phyloP scores from a whole-genome alignment of 2,329 filamentous ascomycete species.

The Aspergillus awamori region DNA sequence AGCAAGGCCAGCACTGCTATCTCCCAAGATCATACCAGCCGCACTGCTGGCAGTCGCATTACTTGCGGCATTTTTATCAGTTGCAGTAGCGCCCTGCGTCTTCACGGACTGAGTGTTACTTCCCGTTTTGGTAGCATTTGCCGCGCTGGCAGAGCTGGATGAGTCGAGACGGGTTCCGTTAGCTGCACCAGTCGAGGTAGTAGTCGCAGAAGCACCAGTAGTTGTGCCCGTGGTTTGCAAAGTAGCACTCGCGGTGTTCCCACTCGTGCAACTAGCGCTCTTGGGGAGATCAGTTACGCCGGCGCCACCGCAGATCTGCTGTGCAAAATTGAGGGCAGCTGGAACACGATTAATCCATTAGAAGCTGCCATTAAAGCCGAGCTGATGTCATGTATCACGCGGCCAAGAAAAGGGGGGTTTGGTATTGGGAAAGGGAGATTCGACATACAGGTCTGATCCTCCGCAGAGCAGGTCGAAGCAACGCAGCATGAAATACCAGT shows the following conservation, averaged over 20 bases:
- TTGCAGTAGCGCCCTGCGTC: background rate
- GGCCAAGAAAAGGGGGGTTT: background rate
- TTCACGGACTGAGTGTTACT: slow-evolving; percentile 1
- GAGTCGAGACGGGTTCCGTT: slow-evolving; percentile 9
- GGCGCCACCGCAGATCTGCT: slow-evolving; percentile 42
- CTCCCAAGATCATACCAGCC: slow-evolving; percentile 29
- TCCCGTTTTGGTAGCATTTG: background rate
- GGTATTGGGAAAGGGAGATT: background rate
- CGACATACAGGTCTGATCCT: slow-evolving; percentile 46
- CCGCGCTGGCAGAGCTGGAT: background rate
- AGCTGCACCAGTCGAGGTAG: slow-evolving; percentile 13
- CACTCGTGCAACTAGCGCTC: slow-evolving; percentile 32
- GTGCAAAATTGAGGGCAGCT: slow-evolving; percentile 42
- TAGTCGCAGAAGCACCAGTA: slow-evolving; percentile 15
- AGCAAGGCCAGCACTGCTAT: slow-evolving; percentile 30
- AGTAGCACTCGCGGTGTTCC: background rate
- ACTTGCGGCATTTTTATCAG: slow-evolving; percentile 1
- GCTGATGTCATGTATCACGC: background rate
- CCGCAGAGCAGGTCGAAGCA: slow-evolving; percentile 42
- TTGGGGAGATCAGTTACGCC: slow-evolving; percentile 42
- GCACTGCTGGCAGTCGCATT: slow-evolving; percentile 20
- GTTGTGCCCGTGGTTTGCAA: background rate
- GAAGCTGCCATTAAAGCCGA: background rate
- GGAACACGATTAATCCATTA: slow-evolving; percentile 9
- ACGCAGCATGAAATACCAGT: slow-evolving; percentile 55